Percentiles rank a stretch among this genome's conserved stretches.
These are phyloP conservation scores for Phaeosphaeriaceae sp. DNA, from an alignment of 2,329 filamentous ascomycete genomes.

Conservation along the genomic window DNA sequence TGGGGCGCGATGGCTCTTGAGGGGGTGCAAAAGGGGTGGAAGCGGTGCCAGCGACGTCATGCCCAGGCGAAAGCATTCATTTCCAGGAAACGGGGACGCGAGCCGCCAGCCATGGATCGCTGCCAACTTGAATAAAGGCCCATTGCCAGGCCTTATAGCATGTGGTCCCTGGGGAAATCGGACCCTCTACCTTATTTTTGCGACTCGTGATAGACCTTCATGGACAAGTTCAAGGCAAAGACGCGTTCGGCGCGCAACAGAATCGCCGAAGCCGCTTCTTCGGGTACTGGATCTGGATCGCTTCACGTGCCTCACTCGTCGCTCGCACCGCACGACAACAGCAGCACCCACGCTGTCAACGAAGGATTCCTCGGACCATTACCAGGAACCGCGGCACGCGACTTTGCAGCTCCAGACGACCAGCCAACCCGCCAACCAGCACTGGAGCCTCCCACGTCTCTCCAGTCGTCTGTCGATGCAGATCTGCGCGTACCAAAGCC, in stretches of 20 bases:
- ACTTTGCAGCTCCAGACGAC: slow-evolving; percentile 36
- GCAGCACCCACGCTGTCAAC: slow-evolving; percentile 40
- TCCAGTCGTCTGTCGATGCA: slow-evolving; percentile 46
- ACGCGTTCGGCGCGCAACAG: slow-evolving; percentile 44
- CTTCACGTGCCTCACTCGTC: slow-evolving; percentile 38
- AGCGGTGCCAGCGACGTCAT: slow-evolving; percentile 26
- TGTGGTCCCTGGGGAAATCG: slow-evolving; percentile 23
- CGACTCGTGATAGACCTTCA: slow-evolving; percentile 10
- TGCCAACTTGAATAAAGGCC: slow-evolving; percentile 16
- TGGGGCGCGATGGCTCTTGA: neutral
- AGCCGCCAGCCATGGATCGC: slow-evolving; percentile 14
- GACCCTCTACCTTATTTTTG: slow-evolving; percentile 10
- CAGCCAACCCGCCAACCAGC: slow-evolving; percentile 27
- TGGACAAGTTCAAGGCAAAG: slow-evolving; percentile 46
- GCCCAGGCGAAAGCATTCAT: slow-evolving; percentile 18
- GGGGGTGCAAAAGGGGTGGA: slow-evolving; percentile 21
- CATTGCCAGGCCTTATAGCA: slow-evolving; percentile 26
- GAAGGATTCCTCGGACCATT: slow-evolving; percentile 38
- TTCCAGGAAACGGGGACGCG: slow-evolving; percentile 20
- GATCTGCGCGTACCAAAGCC: slow-evolving; percentile 39
- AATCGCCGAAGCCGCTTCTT: slow-evolving; percentile 35
- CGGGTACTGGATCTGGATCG: slow-evolving; percentile 32
- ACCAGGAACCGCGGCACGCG: slow-evolving; percentile 40
- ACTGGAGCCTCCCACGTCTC: slow-evolving; percentile 41
- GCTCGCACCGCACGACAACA: slow-evolving; percentile 39